These are phyloP conservation scores for Raffaelea arxii DNA, from an alignment of 2,329 filamentous ascomycete genomes.

Conservation along the genomic window DNA sequence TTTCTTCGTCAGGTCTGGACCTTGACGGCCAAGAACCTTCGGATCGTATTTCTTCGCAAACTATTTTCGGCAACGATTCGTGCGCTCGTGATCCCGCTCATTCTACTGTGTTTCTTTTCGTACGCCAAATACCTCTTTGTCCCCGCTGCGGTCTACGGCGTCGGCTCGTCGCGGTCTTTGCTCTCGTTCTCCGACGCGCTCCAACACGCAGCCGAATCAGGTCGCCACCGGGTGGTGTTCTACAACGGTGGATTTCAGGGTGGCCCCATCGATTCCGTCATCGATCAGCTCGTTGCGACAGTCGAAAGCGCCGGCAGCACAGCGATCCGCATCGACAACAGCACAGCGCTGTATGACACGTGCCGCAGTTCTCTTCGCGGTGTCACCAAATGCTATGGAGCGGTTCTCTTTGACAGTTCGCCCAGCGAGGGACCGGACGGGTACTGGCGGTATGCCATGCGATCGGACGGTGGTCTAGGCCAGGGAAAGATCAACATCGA, in stretches of 20 bases:
- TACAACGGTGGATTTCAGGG: conserved; percentile 63
- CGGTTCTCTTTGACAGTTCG: conserved; percentile 63
- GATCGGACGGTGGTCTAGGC: conserved; percentile 64
- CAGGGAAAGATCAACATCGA: conserved; percentile 54
- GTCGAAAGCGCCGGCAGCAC: conserved; percentile 45
- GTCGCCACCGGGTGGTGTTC: conserved; percentile 63
- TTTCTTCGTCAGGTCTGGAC: conserved; percentile 45
- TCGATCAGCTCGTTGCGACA: conserved; percentile 50
- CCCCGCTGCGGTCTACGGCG: conserved; percentile 64
- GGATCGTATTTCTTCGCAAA: conserved; percentile 48
- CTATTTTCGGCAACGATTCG: conserved; percentile 40
- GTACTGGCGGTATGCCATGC: conserved; percentile 79
- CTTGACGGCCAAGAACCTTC: conserved; percentile 52
- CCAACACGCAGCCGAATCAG: conserved; percentile 37
- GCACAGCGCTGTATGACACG: conserved; percentile 23
- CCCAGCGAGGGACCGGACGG: conserved; percentile 57
- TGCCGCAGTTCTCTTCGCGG: conserved; percentile 54
- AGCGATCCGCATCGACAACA: conserved; percentile 15
- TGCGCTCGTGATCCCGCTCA: conserved; percentile 49
- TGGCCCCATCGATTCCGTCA: conserved; percentile 63
- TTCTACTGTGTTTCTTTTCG: conserved; percentile 49
- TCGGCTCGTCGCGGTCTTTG: conserved; percentile 52
- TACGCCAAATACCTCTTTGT: conserved; percentile 79
- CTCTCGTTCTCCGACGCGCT: conserved; percentile 58
- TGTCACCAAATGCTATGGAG: conserved; percentile 62